Base-by-base conservation (phyloP, 345 rosid genomes). In the Barbarea vulgaris region DNA sequence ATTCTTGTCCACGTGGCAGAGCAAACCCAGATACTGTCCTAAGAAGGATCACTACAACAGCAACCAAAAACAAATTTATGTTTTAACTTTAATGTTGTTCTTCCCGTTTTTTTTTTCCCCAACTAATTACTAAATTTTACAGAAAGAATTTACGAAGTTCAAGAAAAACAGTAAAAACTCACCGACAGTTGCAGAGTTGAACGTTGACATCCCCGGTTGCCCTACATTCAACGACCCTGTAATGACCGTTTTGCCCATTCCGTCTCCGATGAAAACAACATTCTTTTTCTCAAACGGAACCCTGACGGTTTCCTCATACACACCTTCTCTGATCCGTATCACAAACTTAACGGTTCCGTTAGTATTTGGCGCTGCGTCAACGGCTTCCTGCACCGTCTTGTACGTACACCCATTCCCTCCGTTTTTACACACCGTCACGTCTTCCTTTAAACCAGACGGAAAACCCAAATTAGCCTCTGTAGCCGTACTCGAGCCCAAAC, bases 221-320 rank as follows among this genome's bases (percentile, higher is more conserved):
- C 88, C 93, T 4, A 66, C 92, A 14, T 67, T 81, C 21, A 71
- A 33, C 14, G 96, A 83, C 0, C 92, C 91, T 0, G 97, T 83
- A 69, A 94, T 90, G 33, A 94, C 87, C 14, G 99, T 90, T 79
- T 86, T 91, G 34, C 97, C 96, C 81, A 83, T 87, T 7, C 97
- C 97, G 7, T 92, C 97, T 0, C 99, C 99, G 13, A 88, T 48
- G 21, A 92, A 90, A 33, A 94, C 97, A 1, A 92, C 88, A 56
- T 89, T 89, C 81, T 79, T 92, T 69, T 87, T 94, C 89, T 82
- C 88, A 33, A 91, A 70, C 79, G 93, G 90, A 44, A 95, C 85
- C 57, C 91, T 82, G 2, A 95, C 93, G 39, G 80, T 87, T 80
- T 95, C 99, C 46, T 90, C 85, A 12, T 95, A 95, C 3, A 87